phyloP scores from a whole-genome alignment of 257 asterid genomes.

The Nicotiana knightiana region DNA sequence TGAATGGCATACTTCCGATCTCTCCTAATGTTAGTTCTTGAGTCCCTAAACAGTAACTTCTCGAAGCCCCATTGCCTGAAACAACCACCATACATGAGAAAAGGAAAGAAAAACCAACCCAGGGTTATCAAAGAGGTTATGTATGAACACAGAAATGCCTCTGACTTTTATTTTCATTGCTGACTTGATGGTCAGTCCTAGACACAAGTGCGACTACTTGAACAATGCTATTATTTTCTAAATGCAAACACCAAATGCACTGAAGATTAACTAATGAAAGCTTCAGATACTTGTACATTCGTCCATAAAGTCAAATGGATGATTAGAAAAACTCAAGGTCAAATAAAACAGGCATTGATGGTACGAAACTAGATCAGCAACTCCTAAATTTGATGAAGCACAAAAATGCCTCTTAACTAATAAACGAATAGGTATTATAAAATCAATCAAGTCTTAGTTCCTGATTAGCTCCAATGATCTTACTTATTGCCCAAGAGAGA shows the following conservation, averaged over 20 bases:
- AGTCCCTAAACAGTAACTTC: conserved; percentile 61
- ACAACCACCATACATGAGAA: not conserved
- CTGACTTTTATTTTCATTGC: not conserved
- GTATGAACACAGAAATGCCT: not conserved
- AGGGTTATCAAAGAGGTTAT: not conserved
- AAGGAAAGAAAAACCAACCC: not conserved
- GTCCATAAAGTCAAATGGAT: not conserved
- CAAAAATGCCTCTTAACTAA: not conserved
- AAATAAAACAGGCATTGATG: not conserved
- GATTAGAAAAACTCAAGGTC: not conserved
- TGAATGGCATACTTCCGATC: conserved; percentile 73
- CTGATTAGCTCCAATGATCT: not conserved
- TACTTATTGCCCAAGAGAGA: not conserved
- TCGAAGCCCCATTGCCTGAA: conserved; percentile 81
- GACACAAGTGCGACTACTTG: not conserved
- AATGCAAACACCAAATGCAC: not conserved
- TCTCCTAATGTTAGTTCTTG: conserved; percentile 46
- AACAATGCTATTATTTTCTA: not conserved
- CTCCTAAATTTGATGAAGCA: not conserved
- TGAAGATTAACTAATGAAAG: not conserved
- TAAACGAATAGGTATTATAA: not conserved
- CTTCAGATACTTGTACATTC: not conserved
- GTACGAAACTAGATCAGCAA: not conserved
- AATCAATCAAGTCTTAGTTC: not conserved
- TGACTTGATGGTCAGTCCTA: not conserved